Percentiles rank a stretch among this genome's conserved stretches.
These are phyloP conservation scores for Leccinum variicolor DNA, from an alignment of 768 basidiomycete species.

Conservation along the genomic window DNA sequence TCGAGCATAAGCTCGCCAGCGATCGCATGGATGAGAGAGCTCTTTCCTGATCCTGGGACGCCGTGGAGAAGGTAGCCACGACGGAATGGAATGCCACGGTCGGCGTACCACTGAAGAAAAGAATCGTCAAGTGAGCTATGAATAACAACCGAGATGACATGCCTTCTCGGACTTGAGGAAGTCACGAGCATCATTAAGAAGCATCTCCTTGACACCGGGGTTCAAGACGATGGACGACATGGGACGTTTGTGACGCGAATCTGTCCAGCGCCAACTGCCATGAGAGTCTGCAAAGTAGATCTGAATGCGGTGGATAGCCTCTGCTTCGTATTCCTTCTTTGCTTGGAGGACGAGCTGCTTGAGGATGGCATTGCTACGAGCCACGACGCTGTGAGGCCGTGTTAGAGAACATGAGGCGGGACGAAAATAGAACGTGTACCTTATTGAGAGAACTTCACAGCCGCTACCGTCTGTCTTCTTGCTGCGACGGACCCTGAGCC, in stretches of 20 bases:
- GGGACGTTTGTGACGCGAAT: constrained; percentile 85
- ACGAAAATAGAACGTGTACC: constrained; percentile 37
- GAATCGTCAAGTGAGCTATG: background rate
- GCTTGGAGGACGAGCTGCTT: constrained; percentile 88
- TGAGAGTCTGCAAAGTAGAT: constrained; percentile 89
- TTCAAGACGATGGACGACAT: constrained; percentile 84
- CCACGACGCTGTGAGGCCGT: constrained; percentile 60
- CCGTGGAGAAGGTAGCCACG: constrained; percentile 84
- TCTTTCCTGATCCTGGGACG: constrained; percentile 84
- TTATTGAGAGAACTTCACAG: constrained; percentile 75
- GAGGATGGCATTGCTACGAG: constrained; percentile 77
- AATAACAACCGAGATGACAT: constrained; percentile 12
- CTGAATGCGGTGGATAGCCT: constrained; percentile 82
- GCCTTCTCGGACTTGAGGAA: constrained; percentile 84
- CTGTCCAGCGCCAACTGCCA: constrained; percentile 86
- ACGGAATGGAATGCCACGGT: constrained; percentile 89
- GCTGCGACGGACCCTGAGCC: constrained; percentile 71
- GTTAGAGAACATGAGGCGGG: constrained; percentile 10
- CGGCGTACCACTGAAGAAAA: constrained; percentile 75
- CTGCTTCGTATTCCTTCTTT: constrained; percentile 86
- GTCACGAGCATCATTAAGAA: constrained; percentile 76
- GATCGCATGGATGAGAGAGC: constrained; percentile 80
- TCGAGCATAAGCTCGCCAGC: constrained; percentile 88
- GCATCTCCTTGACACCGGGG: constrained; percentile 87
- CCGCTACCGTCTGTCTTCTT: constrained; percentile 67